Base-by-base conservation (phyloP, 2,329 filamentous ascomycete species). In the Tricladium varicosporioides region DNA sequence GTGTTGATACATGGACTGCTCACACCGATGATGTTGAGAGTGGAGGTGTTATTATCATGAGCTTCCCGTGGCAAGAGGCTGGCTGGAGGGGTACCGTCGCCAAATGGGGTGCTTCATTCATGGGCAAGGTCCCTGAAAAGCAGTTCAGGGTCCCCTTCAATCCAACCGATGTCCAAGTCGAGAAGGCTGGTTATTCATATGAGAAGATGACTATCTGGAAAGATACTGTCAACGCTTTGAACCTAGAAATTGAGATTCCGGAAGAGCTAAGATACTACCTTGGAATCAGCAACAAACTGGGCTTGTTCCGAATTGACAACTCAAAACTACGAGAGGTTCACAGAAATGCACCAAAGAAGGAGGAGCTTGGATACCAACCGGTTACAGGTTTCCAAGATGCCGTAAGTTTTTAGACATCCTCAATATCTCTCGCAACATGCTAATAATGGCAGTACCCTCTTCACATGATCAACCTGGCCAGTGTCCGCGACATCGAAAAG, bases 371-470 rank as follows among this genome's bases (percentile, higher is more conserved):
- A 0, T 87, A 86, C 63, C 83, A 88, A 67, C 82, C 86, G 1
- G 75, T 83, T 5, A 80, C 87, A 11, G 84, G 84, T 50, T 89
- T 90, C 68, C 84, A 87, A 60, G 88, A 91, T 69, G 83, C 83
- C 46, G 86, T 88, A 75, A 72, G 83, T 73, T 14, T 18, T 36
- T 19, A 3, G 18, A 16, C n/a, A 40, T n/a, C 40, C 8, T 18
- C 1, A 18, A 1, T 33, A 18, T 11, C 7, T 15, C 48, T 11
- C 13, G 16, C 31, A 43, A 47, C 33, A 44, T 51, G 16, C 62
- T 67, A 60, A 71, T 40, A 31, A n/a, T n/a, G 22, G 11, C 18
- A 87, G 82, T 91, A 88, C 68, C 87, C 88, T 1, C 74, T 92
- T 14, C 85, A 89, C 62, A 73, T 92, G 44, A 72, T 90, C 51